phyloP scores from a whole-genome alignment of 768 basidiomycete genomes.

The Lactarius sp. region DNA sequence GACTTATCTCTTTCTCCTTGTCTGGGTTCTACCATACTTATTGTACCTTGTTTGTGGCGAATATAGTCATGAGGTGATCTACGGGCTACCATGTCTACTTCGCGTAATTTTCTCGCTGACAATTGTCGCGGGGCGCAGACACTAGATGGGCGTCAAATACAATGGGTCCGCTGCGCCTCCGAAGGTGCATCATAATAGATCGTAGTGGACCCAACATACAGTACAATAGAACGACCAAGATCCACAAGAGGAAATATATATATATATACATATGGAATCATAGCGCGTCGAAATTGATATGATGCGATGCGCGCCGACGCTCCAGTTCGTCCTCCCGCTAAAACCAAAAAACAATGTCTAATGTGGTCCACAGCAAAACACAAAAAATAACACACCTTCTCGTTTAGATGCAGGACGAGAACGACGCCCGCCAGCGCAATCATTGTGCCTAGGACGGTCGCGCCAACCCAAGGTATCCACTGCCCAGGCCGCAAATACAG shows the following conservation, averaged over 20 bases:
- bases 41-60: too few relatives aligned
- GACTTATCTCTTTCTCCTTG: too few relatives aligned
- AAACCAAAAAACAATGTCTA: background rate
- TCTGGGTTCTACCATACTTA: too few relatives aligned
- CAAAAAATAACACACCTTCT: constrained; percentile 60
- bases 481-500: constrained; percentile 90
- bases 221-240: background rate
- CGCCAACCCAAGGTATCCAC: constrained; percentile 98
- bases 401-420: constrained; percentile 81
- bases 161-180: background rate
- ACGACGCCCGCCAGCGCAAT: constrained; percentile 75
- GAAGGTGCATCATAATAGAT: background rate
- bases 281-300: constrained; percentile 96
- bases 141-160: background rate
- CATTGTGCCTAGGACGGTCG: constrained; percentile 74
- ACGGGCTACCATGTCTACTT: background rate
- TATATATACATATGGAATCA: constrained; percentile 35
- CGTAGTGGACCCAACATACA: background rate
- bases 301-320: constrained; percentile 80
- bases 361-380: background rate
- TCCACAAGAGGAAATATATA: background rate
- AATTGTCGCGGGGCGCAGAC: too few relatives aligned
- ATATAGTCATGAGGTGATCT: background rate
- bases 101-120: background rate
- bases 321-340: constrained; percentile 95